A percentile compares a stretch with the other conserved stretches of the same genome.
These are phyloP conservation scores for Tuber indicum DNA, from an alignment of 495 filamentous ascomycete genomes.

Conservation along the genomic window DNA sequence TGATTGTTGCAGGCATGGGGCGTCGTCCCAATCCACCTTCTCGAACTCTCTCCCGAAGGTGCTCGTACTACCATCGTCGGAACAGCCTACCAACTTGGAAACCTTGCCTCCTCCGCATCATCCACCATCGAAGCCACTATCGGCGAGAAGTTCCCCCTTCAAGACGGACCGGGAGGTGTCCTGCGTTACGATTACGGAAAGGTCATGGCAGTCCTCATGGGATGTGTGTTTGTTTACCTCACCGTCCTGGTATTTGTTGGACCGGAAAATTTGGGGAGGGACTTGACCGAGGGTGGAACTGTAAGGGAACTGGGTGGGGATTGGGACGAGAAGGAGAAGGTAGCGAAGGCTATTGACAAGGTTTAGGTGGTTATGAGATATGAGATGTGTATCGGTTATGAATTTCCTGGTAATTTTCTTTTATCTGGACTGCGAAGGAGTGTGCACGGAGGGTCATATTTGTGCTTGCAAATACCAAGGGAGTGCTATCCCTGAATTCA, in stretches of 20 bases:
- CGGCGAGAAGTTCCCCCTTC: constrained; percentile 64
- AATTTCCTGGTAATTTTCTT: background rate
- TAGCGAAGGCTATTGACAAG: constrained; percentile 3
- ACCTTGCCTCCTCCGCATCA: constrained; percentile 62
- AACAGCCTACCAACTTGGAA: constrained; percentile 65
- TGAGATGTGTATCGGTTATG: background rate
- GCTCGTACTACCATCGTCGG: constrained; percentile 63
- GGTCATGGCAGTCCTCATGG: constrained; percentile 92
- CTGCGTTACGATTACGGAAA: constrained; percentile 74
- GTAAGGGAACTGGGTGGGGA: constrained; percentile 4
- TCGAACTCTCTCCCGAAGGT: constrained; percentile 65
- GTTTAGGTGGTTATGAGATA: constrained; percentile 4
- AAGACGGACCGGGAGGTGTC: constrained; percentile 47
- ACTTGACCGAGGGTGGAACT: constrained; percentile 24
- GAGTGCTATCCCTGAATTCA: background rate
- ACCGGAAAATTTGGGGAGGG: constrained; percentile 58
- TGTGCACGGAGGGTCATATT: background rate
- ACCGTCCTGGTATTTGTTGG: constrained; percentile 69
- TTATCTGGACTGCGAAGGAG: background rate
- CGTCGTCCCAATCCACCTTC: constrained; percentile 70
- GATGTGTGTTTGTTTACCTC: constrained; percentile 76
- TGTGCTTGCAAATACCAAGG: background rate
- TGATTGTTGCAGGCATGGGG: constrained; percentile 55
- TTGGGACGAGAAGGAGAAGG: constrained; percentile 8
- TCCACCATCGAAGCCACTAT: constrained; percentile 54